phyloP scores from a whole-genome alignment of 345 rosid genomes.

The Litchi chinensis region DNA sequence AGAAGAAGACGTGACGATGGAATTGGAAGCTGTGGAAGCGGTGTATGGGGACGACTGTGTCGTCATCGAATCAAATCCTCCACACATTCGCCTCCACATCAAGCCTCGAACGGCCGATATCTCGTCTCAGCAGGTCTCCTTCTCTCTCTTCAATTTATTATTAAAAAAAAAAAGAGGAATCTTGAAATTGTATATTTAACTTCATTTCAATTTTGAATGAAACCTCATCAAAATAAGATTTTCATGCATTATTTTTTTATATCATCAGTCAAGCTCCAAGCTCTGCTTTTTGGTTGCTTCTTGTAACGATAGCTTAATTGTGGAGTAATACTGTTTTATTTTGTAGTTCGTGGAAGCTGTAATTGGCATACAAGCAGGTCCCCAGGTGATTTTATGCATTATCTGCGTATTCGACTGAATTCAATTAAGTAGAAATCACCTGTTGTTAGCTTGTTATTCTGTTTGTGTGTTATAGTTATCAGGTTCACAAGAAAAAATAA shows the following conservation, averaged over 20 bases:
- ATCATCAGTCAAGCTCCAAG: too few relatives aligned
- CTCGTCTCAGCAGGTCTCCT: conserved; percentile 80
- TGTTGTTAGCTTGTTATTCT: background rate
- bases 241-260: too few relatives aligned
- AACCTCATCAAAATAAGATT: background rate
- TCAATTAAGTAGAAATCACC: background rate
- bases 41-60: conserved; percentile 76
- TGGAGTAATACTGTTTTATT: background rate
- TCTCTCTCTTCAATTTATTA: background rate
- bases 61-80: conserved; percentile 63
- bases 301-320: background rate
- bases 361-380: conserved; percentile 56
- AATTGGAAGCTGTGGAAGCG: conserved; percentile 77
- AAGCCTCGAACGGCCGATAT: conserved; percentile 90
- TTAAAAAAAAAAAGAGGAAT: background rate
- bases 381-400: conserved; percentile 44
- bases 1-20: conserved; percentile 65
- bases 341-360: conserved; percentile 91
- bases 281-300: background rate
- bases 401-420: background rate
- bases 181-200: background rate
- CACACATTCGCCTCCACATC: conserved; percentile 61
- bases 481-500: background rate
- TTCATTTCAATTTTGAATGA: background rate
- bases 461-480: background rate